phyloP scores from a whole-genome alignment of 805 yeast species.

The Ogataea minuta region DNA sequence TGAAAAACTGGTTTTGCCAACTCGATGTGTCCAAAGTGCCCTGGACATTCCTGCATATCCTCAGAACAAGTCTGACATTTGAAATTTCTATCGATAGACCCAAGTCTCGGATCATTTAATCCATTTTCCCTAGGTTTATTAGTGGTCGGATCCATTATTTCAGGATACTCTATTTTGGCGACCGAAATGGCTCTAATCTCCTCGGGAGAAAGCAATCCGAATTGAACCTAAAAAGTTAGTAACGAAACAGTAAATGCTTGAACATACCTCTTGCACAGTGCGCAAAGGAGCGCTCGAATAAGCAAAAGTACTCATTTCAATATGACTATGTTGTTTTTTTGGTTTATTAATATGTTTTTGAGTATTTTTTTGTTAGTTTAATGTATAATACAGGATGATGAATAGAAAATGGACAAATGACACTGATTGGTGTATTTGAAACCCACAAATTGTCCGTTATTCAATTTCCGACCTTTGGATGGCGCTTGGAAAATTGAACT shows the following conservation, averaged over 20 bases:
- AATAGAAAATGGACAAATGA: slow-evolving; percentile 10
- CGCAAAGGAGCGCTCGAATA: slow-evolving; percentile 98
- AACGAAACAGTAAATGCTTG: slow-evolving; percentile 4
- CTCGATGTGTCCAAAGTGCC: slow-evolving; percentile 98
- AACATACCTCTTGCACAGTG: slow-evolving; percentile 86
- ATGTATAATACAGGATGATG: slow-evolving; percentile 19
- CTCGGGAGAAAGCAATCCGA: slow-evolving; percentile 96
- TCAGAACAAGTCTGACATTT: slow-evolving; percentile 99
- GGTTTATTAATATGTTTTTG: slow-evolving; percentile 10
- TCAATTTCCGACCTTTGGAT: slow-evolving; percentile 8
- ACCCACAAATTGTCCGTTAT: slow-evolving; percentile 15
- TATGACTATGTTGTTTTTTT: slow-evolving; percentile 16
- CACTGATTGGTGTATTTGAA: slow-evolving; percentile 11
- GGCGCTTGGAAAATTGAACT: slow-evolving; percentile 10
- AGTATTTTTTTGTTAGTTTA: slow-evolving; percentile 7
- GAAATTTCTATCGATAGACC: slow-evolving; percentile 94
- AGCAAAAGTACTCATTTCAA: slow-evolving; percentile 56
- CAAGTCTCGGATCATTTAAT: slow-evolving; percentile 92
- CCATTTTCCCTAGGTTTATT: slow-evolving; percentile 96
- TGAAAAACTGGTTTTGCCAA: slow-evolving; percentile 98
- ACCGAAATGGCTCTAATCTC: slow-evolving; percentile 96
- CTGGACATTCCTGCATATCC: slow-evolving; percentile 99
- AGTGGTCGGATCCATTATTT: slow-evolving; percentile 98
- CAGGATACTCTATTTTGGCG: slow-evolving; percentile 97
- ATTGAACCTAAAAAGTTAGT: slow-evolving; percentile 61